Evolutionary conservation across 2,329 filamentous ascomycete species (phyloP).

Genomic region (Cordyceps pruinosa): DNA sequence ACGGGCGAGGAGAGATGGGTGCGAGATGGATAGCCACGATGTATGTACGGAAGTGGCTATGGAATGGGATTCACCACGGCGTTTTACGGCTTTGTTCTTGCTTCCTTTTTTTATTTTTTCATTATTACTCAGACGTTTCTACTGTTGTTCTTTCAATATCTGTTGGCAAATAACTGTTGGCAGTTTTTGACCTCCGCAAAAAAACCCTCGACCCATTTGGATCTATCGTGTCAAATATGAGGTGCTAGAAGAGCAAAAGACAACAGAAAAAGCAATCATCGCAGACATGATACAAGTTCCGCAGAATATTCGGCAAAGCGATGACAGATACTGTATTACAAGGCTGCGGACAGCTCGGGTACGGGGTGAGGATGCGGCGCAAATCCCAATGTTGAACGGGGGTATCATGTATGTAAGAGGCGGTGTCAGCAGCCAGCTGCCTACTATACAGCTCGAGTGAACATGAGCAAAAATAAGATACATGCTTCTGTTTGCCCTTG

Average conservation of each 20-base stretch:
- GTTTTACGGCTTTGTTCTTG: slow-evolving; percentile 18
- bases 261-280: neutral
- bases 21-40: slow-evolving; percentile 7
- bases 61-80: slow-evolving; percentile 12
- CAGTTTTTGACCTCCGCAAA: neutral
- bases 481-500: neutral
- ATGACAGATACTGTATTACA: too few relatives aligned
- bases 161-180: neutral
- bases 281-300: neutral
- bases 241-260: neutral
- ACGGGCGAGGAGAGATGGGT: neutral
- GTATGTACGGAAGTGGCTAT: neutral
- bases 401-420: slow-evolving; percentile 4
- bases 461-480: neutral
- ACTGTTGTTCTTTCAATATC: neutral
- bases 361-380: too few relatives aligned
- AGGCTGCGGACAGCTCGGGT: too few relatives aligned
- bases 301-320: neutral
- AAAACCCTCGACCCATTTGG: neutral
- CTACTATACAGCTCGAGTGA: neutral
- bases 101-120: slow-evolving; percentile 1
- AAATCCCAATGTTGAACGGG: slow-evolving; percentile 5
- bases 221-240: neutral
- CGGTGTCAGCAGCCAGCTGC: neutral
- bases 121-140: slow-evolving; percentile 13